Evolutionary conservation across 345 rosid genomes (phyloP).

Genomic region (Eucalyptus rudis): DNA sequence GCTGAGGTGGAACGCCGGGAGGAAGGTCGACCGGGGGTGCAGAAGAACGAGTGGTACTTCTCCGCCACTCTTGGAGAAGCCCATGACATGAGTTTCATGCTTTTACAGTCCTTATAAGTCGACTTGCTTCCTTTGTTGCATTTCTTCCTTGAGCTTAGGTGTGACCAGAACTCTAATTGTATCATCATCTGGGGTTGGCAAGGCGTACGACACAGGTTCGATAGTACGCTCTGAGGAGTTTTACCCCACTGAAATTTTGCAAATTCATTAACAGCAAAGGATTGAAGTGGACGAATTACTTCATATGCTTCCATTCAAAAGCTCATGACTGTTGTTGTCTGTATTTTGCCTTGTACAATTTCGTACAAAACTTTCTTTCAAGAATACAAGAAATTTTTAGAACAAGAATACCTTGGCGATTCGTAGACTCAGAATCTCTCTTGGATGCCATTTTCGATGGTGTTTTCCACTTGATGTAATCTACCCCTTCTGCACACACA

Average conservation of each 20-base stretch:
- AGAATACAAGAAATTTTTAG: too few relatives aligned
- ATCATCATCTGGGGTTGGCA: not conserved
- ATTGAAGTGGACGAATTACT: not conserved
- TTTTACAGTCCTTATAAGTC: not conserved
- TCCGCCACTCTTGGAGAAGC: conserved; percentile 35
- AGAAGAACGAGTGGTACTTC: conserved; percentile 24
- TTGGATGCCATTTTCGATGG: too few relatives aligned
- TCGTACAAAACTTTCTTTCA: too few relatives aligned
- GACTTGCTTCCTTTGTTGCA: not conserved
- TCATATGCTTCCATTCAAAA: not conserved
- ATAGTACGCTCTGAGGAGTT: not conserved
- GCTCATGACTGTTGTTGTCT: not conserved
- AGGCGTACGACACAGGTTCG: not conserved
- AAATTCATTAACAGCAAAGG: not conserved
- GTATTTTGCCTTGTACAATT: too few relatives aligned
- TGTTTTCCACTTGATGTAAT: not conserved
- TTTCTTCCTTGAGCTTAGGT: not conserved
- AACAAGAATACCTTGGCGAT: too few relatives aligned
- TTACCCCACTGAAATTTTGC: not conserved
- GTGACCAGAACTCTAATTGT: not conserved
- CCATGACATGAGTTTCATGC: conserved; percentile 6
- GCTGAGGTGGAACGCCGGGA: conserved; percentile 27
- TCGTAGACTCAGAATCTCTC: too few relatives aligned
- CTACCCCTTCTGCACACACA: not conserved
- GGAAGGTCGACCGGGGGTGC: conserved; percentile 17